Evolutionary conservation across 495 filamentous ascomycete genomes (phyloP).

Genomic region (Neurospora pannonica): DNA sequence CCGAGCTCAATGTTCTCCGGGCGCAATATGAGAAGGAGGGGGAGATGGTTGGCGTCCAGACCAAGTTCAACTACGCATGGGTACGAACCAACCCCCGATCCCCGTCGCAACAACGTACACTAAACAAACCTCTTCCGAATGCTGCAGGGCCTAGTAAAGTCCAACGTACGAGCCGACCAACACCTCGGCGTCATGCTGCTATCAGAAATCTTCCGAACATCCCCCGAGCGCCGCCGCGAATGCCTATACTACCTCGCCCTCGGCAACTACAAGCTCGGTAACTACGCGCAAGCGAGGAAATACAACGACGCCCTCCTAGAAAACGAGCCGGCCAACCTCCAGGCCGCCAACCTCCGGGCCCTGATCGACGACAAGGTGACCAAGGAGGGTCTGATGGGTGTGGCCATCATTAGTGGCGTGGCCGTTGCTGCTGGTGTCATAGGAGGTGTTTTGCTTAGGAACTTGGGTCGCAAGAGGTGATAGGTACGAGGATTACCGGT

Average conservation of each 20-base stretch:
- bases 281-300: slow-evolving; percentile 84
- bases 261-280: slow-evolving; percentile 95
- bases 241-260: slow-evolving; percentile 96
- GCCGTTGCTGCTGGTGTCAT: slow-evolving; percentile 90
- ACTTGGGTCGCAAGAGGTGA: slow-evolving; percentile 28
- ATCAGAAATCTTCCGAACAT: slow-evolving; percentile 91
- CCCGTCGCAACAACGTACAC: background rate
- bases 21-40: slow-evolving; percentile 95
- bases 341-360: slow-evolving; percentile 71
- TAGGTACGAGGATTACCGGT: background rate
- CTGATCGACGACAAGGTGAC: slow-evolving; percentile 95
- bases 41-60: slow-evolving; percentile 91
- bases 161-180: slow-evolving; percentile 69
- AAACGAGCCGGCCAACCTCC: slow-evolving; percentile 80
- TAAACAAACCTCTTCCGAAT: background rate
- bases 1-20: slow-evolving; percentile 83
- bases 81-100: background rate
- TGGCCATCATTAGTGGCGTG: slow-evolving; percentile 92
- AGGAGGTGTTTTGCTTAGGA: slow-evolving; percentile 70
- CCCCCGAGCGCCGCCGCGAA: slow-evolving; percentile 85
- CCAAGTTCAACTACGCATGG: slow-evolving; percentile 99
- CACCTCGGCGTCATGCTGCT: slow-evolving; percentile 91
- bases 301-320: slow-evolving; percentile 91
- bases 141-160: slow-evolving; percentile 85
- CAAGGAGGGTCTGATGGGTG: slow-evolving; percentile 85